Conservation (phyloP, 331 rosid genomes). For the Rosa hybrid region DNA sequence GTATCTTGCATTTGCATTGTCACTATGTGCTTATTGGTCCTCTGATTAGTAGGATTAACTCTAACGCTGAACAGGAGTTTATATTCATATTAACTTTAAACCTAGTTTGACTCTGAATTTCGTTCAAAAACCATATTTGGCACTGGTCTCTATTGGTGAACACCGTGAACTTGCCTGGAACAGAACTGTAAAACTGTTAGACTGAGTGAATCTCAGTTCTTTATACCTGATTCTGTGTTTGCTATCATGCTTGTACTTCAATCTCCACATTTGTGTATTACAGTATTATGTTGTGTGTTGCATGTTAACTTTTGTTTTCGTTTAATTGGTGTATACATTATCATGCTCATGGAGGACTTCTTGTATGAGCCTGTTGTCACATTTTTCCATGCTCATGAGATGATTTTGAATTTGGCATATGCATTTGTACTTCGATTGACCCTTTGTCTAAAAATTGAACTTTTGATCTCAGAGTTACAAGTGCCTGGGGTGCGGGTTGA, state of each 20-base stretch:
- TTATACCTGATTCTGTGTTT: not conserved
- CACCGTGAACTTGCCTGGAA: not conserved
- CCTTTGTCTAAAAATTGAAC: not conserved
- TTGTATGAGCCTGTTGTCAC: not conserved
- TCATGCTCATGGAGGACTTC: not conserved
- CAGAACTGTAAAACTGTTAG: not conserved
- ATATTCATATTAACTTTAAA: not conserved
- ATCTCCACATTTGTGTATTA: not conserved
- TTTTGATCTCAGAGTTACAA: constrained; percentile 62
- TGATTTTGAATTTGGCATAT: not conserved
- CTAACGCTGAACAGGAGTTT: not conserved
- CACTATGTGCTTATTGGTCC: constrained; percentile 1
- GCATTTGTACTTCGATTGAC: not conserved
- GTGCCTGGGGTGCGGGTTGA: constrained; percentile 48
- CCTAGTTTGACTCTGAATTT: not conserved
- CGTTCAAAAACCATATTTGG: not conserved
- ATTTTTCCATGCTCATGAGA: not conserved
- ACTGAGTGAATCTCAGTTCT: not conserved
- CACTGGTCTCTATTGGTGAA: not conserved
- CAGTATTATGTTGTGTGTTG: not conserved
- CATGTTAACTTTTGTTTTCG: no score
- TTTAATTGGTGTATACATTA: not conserved
- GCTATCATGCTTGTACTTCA: not conserved
- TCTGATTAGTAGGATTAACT: constrained; percentile 17
- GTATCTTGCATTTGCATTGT: constrained; percentile 8